Evolutionary conservation across 225 moss, liverwort and hornwort species (phyloP).

Genomic region (Marchantia paleacea): DNA sequence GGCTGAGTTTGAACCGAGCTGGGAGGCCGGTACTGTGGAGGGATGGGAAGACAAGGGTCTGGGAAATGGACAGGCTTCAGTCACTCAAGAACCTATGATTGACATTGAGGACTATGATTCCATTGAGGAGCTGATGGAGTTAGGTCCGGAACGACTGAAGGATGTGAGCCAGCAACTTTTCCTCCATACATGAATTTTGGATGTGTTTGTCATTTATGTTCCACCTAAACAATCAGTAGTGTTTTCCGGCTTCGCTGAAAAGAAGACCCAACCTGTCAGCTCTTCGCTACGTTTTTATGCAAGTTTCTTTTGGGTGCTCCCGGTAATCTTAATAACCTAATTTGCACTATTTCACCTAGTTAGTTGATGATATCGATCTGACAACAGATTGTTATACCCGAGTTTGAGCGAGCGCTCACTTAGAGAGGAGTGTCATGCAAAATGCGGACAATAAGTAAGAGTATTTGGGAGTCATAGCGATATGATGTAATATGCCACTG

Average conservation of each 20-base stretch:
- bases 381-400: too few relatives aligned
- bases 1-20: slow-evolving; percentile 70
- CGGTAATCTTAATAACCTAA: too few relatives aligned
- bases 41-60: slow-evolving; percentile 89
- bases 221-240: not conserved
- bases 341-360: too few relatives aligned
- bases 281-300: too few relatives aligned
- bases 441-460: too few relatives aligned
- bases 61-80: slow-evolving; percentile 56
- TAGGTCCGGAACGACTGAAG: slow-evolving; percentile 83
- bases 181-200: not conserved
- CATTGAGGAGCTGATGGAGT: slow-evolving; percentile 71
- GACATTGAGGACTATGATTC: slow-evolving; percentile 82
- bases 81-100: slow-evolving; percentile 52
- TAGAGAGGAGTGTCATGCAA: too few relatives aligned
- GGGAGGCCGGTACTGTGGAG: slow-evolving; percentile 70
- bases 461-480: too few relatives aligned
- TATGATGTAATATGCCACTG: too few relatives aligned
- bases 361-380: too few relatives aligned
- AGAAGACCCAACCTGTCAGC: too few relatives aligned
- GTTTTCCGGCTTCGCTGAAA: not conserved
- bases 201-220: not conserved
- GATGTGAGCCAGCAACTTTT: slow-evolving; percentile 38
- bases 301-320: too few relatives aligned
- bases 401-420: too few relatives aligned